Evolutionary conservation across 805 yeast species (phyloP), one percentile per base, ranked within the genome.

Genomic region (Monosporozyma aerobia): DNA sequence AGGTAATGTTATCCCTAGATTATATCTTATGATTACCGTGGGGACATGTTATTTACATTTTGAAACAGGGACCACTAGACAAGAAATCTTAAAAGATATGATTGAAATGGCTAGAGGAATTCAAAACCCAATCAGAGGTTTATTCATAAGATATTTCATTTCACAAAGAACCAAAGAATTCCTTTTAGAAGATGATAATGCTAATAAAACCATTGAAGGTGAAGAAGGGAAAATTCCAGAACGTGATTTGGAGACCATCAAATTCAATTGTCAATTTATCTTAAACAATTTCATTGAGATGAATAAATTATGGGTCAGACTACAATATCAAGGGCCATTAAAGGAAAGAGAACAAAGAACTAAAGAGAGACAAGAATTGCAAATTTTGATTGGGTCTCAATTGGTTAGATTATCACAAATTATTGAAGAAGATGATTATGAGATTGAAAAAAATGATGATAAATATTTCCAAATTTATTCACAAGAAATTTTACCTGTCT

Each of bases 31-130:
- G 97, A 85, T 94, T 44, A 92, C 95, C 2, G 92, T 94, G 14
- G 99, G 99, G 8, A 82, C 95, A 0, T 89, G 88, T 2, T 90
- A 86, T 71, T 82, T 92, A 84, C 73, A 85, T 7, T 76, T 83
- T 9, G 78, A 83, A 1, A 88, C 82, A 52, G 44, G 54, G 5
- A 30, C 51, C 10, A 83, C 95, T 0, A 96, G 97, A 0, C 77
- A 81, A 37, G 98, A 90, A 57, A 85, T 94, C 50, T 79, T 92
- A 81, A 87, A 86, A 67, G 99, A 94, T 65, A 85, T 94, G 95
- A 84, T 92, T 62, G 99, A 94, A 68, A 94, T 94, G 99, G 85
- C 95, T 58, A 79, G 95, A 43, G 99, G 97, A 14, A 96, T 92
- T 2, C 99, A 94, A 69, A 92, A 89, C 63, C 99, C 99, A 1